These are phyloP conservation scores for Trebouxia sp. DNA, from an alignment of 139 green algal species.

Conservation along the genomic window DNA sequence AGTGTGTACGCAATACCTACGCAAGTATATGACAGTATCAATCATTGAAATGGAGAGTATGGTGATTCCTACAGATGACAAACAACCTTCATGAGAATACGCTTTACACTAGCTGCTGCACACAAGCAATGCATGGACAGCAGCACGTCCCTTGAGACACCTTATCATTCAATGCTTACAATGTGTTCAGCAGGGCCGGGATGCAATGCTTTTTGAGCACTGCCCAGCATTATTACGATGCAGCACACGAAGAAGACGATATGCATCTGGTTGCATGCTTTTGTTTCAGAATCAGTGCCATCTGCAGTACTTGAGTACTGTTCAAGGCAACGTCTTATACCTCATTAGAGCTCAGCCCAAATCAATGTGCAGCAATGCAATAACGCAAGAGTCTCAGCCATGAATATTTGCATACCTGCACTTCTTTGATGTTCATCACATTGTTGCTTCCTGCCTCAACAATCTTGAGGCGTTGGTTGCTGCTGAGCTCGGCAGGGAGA, in stretches of 20 bases:
- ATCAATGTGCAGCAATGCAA: background rate
- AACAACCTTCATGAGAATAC: background rate
- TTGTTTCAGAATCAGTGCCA: background rate
- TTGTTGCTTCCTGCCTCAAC: constrained; percentile 13
- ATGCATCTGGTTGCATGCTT: background rate
- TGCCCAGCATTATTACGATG: too few species aligned
- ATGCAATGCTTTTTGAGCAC: too few species aligned
- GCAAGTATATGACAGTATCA: background rate
- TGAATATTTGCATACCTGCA: background rate
- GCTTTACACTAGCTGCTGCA: background rate
- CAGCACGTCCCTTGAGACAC: too few species aligned
- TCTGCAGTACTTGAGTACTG: background rate
- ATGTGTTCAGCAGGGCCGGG: too few species aligned
- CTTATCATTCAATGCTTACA: too few species aligned
- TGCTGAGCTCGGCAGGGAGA: constrained; percentile 3
- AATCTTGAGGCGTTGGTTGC: constrained; percentile 2
- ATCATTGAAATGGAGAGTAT: background rate
- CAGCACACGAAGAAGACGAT: background rate
- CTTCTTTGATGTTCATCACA: background rate
- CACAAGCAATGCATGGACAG: background rate
- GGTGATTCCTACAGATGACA: background rate
- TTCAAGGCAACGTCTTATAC: background rate
- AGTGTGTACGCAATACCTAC: background rate
- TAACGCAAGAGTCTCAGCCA: background rate
- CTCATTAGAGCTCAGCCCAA: background rate